These are phyloP conservation scores for Xylaria nigripes DNA, from an alignment of 495 filamentous ascomycete species.

Conservation along the genomic window DNA sequence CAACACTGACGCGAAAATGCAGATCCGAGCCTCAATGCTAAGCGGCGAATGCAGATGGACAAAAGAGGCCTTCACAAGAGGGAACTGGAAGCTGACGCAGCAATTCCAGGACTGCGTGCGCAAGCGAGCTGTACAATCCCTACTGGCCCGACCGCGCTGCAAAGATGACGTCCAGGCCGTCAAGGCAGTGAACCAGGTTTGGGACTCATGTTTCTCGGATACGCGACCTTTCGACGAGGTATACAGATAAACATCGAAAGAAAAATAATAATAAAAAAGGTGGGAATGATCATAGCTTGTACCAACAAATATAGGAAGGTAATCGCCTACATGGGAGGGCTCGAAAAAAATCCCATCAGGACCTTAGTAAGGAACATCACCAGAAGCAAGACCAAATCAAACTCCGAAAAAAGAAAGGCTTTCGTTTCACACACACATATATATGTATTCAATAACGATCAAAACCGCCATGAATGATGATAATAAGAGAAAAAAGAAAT, in stretches of 20 bases:
- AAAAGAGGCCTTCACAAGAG: slow-evolving; percentile 70
- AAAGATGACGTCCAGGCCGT: slow-evolving; percentile 81
- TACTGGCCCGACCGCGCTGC: slow-evolving; percentile 65
- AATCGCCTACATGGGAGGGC: neutral
- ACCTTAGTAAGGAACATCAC: neutral
- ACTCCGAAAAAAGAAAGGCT: neutral
- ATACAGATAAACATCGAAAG: slow-evolving; percentile 64
- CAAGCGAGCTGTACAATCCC: slow-evolving; percentile 65
- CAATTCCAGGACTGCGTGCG: slow-evolving; percentile 92
- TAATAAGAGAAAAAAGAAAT: neutral
- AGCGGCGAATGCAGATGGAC: slow-evolving; percentile 92
- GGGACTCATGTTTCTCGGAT: slow-evolving; percentile 92
- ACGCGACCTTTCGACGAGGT: slow-evolving; percentile 95
- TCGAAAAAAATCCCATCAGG: neutral
- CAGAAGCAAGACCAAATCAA: neutral
- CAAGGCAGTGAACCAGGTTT: slow-evolving; percentile 89
- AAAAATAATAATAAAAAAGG: neutral
- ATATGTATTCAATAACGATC: slow-evolving; percentile 4
- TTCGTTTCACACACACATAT: neutral
- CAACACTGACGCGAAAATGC: slow-evolving; percentile 15
- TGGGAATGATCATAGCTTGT: neutral
- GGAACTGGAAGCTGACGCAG: slow-evolving; percentile 79
- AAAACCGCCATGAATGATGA: slow-evolving; percentile 4
- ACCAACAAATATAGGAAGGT: no score
- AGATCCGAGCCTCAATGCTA: slow-evolving; percentile 88